Evolutionary conservation across 23 red algal genomes (phyloP), one percentile per base, ranked within the genome.

Genomic region (Gracilaria gracilis): DNA sequence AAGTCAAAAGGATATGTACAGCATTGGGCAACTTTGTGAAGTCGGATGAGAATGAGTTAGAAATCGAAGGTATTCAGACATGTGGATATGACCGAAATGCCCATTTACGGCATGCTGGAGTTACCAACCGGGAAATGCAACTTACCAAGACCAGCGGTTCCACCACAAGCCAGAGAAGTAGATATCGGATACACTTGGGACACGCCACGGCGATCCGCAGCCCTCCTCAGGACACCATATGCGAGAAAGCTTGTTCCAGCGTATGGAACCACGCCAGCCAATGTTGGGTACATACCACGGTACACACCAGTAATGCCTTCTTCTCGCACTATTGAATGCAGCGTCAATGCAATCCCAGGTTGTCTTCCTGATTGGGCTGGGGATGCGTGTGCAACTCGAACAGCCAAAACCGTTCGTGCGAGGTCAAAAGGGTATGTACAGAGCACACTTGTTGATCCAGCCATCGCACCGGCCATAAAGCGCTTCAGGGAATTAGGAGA

Each of bases 241-340:
- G 88, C 90, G 61, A 94, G 85, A 83, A 98, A 98, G 53, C 91
- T 95, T 35, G 91, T 95, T 23, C 96, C 96, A 4, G 96, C 91
- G 65, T 98, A 98, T 38, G 96, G 96, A 36, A 98, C 77, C n/a
- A 98, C 91, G 28, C 96, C 96, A 79, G 84, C 91, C 66, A 98
- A 59, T 36, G 96, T 98, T n/a, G 96, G 91, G 75, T 93, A 95
- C 61, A 95, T 77, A 11, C 96, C 96, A 35, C 62, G 74, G 73
- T 98, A 98, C 7, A 98, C 48, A 48, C 64, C 91, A 72, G 46
- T 57, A 25, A 95, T 11, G 0, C 96, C 96, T 57, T 91, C 92
- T 75, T 91, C 61, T 15, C 58, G 48, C 36, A 36, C 33, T 28
- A 96, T 87, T 19, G 53, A 61, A 33, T 66, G 54, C 25, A 96